Percentiles rank a stretch among this genome's conserved stretches.
Conservation (phyloP, 2,329 filamentous ascomycete species). For the Pseudogymnoascus destructans region DNA sequence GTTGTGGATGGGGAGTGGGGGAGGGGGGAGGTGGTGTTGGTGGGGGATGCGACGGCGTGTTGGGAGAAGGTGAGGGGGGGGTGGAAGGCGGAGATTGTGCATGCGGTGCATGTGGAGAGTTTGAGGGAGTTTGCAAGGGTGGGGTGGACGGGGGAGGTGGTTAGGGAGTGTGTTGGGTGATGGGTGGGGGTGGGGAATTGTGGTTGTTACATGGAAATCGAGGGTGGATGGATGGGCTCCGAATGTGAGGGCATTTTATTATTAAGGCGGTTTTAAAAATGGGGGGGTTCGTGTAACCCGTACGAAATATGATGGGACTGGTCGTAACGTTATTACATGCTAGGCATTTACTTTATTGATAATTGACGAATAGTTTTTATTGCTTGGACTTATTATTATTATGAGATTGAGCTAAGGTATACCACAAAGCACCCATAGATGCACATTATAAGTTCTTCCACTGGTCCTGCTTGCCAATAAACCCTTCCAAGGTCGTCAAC, state of each 20-base stretch:
- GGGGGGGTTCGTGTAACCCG: background rate
- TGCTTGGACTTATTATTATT: background rate
- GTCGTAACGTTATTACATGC: background rate
- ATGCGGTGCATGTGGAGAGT: slow-evolving; percentile 32
- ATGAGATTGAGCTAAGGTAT: background rate
- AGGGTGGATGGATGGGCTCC: background rate
- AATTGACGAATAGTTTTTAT: background rate
- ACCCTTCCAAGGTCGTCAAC: slow-evolving; percentile 33
- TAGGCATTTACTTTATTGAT: background rate
- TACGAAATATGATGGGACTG: background rate
- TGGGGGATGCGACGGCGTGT: slow-evolving; percentile 35
- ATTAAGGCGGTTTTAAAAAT: background rate
- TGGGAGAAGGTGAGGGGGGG: slow-evolving; percentile 28
- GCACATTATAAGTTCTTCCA: background rate
- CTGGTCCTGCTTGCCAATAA: slow-evolving; percentile 20
- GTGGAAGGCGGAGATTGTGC: slow-evolving; percentile 34
- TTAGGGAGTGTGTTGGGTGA: slow-evolving; percentile 17
- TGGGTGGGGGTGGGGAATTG: background rate
- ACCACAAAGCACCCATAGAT: background rate
- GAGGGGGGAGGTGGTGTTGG: slow-evolving; percentile 29
- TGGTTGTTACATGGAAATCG: background rate
- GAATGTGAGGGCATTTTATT: background rate
- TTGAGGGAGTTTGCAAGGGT: slow-evolving; percentile 35
- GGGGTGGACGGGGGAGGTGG: slow-evolving; percentile 27
- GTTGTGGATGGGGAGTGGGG: slow-evolving; percentile 28